Evolutionary conservation across 768 basidiomycete genomes (phyloP).

Genomic region (Psilocybe azurescens): DNA sequence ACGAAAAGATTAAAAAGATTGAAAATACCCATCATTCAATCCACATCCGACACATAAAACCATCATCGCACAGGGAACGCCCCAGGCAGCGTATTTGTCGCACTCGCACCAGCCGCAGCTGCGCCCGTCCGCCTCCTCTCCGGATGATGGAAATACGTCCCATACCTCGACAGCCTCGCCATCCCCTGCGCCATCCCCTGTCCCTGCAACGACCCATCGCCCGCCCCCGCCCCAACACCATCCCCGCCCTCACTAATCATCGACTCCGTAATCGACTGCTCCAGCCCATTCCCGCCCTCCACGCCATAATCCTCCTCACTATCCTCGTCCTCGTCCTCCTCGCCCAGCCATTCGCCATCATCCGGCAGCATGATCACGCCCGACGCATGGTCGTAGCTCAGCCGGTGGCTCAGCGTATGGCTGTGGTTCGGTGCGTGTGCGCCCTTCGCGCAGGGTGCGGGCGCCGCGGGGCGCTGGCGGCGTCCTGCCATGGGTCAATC

Average conservation of each 20-base stretch:
- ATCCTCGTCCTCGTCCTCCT: constrained; percentile 46
- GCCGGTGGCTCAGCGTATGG: constrained; percentile 52
- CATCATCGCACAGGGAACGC: constrained; percentile 48
- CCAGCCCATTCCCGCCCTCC: constrained; percentile 26
- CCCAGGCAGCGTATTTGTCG: constrained; percentile 50
- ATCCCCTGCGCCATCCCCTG: constrained; percentile 35
- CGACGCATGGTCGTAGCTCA: constrained; percentile 86
- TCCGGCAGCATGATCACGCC: constrained; percentile 92
- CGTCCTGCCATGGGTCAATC: constrained; percentile 71
- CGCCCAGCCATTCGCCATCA: constrained; percentile 57
- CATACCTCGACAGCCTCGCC: constrained; percentile 62
- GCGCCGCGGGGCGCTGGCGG: constrained; percentile 11
- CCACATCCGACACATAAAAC: neutral
- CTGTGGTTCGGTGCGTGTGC: constrained; percentile 25
- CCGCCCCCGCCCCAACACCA: constrained; percentile 4
- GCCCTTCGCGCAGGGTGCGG: constrained; percentile 3
- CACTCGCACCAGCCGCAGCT: neutral
- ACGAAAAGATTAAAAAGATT: no score
- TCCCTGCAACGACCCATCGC: neutral
- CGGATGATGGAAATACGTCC: constrained; percentile 88
- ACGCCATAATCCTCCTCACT: constrained; percentile 53
- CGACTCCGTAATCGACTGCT: constrained; percentile 33
- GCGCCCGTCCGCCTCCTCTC: constrained; percentile 60
- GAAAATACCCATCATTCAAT: neutral
- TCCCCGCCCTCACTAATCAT: constrained; percentile 26